A percentile compares a stretch with the other conserved stretches of the same genome.
These are phyloP conservation scores for Naganishia kalamii DNA, from an alignment of 768 basidiomycete species.

Conservation along the genomic window DNA sequence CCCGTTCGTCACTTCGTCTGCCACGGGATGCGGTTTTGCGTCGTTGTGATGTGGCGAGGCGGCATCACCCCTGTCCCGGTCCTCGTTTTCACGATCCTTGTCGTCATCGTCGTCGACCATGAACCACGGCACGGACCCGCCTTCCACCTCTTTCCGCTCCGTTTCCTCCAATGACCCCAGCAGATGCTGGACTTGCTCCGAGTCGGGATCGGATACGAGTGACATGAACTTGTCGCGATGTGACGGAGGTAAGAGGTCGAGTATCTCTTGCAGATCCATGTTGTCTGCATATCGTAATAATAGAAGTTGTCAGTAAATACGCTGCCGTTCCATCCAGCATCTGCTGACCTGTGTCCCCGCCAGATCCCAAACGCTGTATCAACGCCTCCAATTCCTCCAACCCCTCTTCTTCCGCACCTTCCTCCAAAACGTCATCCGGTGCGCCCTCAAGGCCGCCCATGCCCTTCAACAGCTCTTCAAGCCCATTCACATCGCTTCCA, in stretches of 20 bases:
- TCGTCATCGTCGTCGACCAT: not conserved
- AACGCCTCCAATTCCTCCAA: not conserved
- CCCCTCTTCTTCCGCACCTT: not conserved
- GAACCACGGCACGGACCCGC: not conserved
- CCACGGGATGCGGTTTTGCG: not conserved
- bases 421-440: not conserved
- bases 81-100: not conserved
- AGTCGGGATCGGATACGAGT: not conserved
- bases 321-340: not conserved
- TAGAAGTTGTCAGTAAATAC: not conserved
- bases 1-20: not conserved
- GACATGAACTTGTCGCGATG: conserved; percentile 7
- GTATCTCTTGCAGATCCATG: not conserved
- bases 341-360: not conserved
- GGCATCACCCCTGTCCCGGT: too few species aligned
- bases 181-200: not conserved
- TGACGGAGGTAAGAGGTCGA: not conserved
- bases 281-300: not conserved
- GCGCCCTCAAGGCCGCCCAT: not conserved
- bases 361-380: not conserved
- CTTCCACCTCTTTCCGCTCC: not conserved
- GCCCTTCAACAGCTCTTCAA: conserved; percentile 11
- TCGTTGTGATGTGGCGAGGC: too few species aligned
- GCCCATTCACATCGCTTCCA: not conserved
- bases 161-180: not conserved